Evolutionary conservation across 2,329 filamentous ascomycete species (phyloP).

Genomic region (Aspergillus ruber): DNA sequence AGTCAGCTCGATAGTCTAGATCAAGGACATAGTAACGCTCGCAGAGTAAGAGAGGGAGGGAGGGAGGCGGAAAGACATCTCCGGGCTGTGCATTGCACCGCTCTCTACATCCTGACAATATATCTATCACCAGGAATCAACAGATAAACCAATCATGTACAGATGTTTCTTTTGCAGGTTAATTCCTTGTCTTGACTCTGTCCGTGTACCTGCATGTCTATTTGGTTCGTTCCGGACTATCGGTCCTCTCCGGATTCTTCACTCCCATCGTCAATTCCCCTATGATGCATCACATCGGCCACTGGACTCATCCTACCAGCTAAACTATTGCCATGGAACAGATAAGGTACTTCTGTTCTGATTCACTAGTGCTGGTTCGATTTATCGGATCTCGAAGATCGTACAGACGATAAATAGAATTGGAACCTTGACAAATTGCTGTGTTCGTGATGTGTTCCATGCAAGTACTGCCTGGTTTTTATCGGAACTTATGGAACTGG

Average conservation of each 20-base stretch:
- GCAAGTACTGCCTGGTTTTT: not conserved
- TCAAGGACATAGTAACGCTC: not conserved
- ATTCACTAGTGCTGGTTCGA: not conserved
- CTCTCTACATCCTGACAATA: not conserved
- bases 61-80: no score
- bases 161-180: no score
- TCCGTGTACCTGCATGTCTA: no score
- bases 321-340: no score
- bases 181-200: no score
- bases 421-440: not conserved
- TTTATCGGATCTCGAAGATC: not conserved
- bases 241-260: not conserved
- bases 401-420: not conserved
- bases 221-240: not conserved
- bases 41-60: not conserved
- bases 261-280: not conserved
- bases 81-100: no score
- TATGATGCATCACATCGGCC: not conserved
- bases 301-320: not conserved
- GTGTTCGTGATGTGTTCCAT: conserved; percentile 1
- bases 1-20: not conserved
- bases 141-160: no score
- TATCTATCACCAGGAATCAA: no score
- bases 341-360: no score
- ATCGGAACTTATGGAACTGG: not conserved